Evolutionary conservation across 331 rosid species (phyloP).

Genomic region (Cydonia oblonga): DNA sequence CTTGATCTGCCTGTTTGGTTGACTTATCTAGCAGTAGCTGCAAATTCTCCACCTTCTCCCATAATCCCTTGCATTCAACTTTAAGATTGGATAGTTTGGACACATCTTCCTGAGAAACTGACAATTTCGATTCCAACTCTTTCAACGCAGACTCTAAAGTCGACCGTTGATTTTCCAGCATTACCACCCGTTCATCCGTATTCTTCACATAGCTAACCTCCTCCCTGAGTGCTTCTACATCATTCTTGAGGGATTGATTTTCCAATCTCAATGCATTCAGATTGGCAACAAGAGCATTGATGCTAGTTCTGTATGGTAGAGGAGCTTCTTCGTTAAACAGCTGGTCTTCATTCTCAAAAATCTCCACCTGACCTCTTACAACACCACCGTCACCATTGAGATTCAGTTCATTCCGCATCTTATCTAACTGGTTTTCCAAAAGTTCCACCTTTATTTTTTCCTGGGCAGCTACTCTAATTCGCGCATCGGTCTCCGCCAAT

Average conservation of each 20-base stretch:
- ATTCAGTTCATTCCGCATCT: slow-evolving; percentile 39
- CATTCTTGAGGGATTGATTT: slow-evolving; percentile 51
- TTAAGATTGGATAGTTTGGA: slow-evolving; percentile 47
- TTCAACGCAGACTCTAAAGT: slow-evolving; percentile 52
- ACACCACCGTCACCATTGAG: slow-evolving; percentile 17
- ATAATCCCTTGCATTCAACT: slow-evolving; percentile 50
- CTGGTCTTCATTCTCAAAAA: slow-evolving; percentile 17
- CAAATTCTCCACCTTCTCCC: slow-evolving; percentile 57
- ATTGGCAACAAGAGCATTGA: slow-evolving; percentile 32
- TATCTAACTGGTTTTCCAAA: slow-evolving; percentile 52
- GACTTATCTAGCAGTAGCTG: slow-evolving; percentile 62
- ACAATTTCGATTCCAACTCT: slow-evolving; percentile 58
- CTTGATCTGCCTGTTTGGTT: slow-evolving; percentile 67
- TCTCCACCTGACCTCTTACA: slow-evolving; percentile 26
- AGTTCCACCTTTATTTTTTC: slow-evolving; percentile 62
- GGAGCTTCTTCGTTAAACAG: slow-evolving; percentile 16
- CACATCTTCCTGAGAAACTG: slow-evolving; percentile 55
- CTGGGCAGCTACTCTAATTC: slow-evolving; percentile 51
- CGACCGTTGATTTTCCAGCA: slow-evolving; percentile 62
- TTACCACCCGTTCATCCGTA: slow-evolving; percentile 46
- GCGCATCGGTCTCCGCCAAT: slow-evolving; percentile 71
- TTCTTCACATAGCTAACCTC: slow-evolving; percentile 39
- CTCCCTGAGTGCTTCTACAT: slow-evolving; percentile 40
- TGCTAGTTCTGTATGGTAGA: slow-evolving; percentile 14
- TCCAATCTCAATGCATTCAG: slow-evolving; percentile 63